phyloP scores from a whole-genome alignment of 164 flowering plant species.

The Warburgia ugandensis region DNA sequence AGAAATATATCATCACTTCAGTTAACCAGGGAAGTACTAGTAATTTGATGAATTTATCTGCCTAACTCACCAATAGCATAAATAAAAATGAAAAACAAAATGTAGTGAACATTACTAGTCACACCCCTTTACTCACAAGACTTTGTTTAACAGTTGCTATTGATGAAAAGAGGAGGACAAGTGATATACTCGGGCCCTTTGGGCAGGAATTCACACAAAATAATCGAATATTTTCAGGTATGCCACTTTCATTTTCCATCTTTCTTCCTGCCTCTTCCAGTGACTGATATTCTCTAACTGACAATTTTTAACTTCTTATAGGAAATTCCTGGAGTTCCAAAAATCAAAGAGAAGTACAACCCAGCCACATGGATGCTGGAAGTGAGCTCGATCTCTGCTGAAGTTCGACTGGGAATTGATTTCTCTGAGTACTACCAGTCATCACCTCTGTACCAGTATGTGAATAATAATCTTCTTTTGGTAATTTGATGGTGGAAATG shows the following conservation, averaged over 20 bases:
- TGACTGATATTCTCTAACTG: constrained; percentile 1
- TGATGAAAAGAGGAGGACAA: constrained; percentile 96
- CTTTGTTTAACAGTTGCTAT: constrained; percentile 36
- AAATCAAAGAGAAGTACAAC: constrained; percentile 71
- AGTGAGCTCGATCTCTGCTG: constrained; percentile 78
- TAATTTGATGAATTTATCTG: too few relatives aligned
- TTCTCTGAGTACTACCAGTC: constrained; percentile 73
- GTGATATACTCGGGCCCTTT: constrained; percentile 83
- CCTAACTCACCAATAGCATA: too few relatives aligned
- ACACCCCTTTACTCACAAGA: not conserved
- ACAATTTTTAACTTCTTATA: constrained; percentile 10
- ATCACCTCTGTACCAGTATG: constrained; percentile 76
- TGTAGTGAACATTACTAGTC: too few relatives aligned
- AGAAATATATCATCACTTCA: too few relatives aligned
- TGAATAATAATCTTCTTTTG: constrained; percentile 12
- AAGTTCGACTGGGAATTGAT: constrained; percentile 64
- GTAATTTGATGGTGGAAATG: too few relatives aligned
- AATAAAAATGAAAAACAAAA: too few relatives aligned
- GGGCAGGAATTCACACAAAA: constrained; percentile 66
- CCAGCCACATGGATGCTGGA: constrained; percentile 99
- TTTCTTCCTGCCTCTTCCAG: not conserved
- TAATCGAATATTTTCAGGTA: constrained; percentile 86
- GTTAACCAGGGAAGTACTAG: too few relatives aligned
- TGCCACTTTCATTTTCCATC: not conserved
- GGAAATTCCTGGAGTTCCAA: constrained; percentile 75